Conservation (phyloP, 139 green algal genomes). For the Coelastrella sp. region DNA sequence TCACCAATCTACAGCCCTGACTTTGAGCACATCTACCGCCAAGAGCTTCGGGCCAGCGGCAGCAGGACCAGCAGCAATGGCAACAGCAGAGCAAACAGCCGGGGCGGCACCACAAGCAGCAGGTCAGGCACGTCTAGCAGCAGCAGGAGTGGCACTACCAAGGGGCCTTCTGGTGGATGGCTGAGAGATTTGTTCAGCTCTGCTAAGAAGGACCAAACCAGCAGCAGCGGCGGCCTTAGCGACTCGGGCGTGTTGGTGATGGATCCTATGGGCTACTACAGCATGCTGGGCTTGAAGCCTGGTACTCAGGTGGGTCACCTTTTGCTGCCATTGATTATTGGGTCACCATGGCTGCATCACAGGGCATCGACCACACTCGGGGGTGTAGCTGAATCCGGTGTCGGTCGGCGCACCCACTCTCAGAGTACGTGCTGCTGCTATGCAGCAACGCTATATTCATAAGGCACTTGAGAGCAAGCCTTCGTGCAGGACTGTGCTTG, state of each 20-base stretch:
- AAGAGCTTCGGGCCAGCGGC: constrained; percentile 26
- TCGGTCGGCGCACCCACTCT: no score
- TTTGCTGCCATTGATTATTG: no score
- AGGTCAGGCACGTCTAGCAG: constrained; percentile 2
- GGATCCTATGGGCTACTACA: constrained; percentile 46
- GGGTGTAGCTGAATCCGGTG: no score
- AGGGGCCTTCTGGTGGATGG: constrained; percentile 12
- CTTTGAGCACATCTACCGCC: constrained; percentile 34
- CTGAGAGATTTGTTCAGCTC: constrained; percentile 29
- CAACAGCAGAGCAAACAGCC: constrained; percentile 40
- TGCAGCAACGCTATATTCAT: no score
- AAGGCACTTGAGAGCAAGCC: no score
- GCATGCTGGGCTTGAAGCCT: constrained; percentile 21
- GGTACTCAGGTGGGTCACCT: neutral
- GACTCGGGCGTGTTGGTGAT: neutral
- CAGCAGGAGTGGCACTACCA: constrained; percentile 8
- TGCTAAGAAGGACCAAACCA: neutral
- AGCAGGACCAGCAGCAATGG: constrained; percentile 40
- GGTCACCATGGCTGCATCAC: no score
- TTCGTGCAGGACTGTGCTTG: no score
- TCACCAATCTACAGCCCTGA: constrained; percentile 19
- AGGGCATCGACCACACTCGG: no score
- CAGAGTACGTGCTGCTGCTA: no score
- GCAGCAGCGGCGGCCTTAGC: neutral
- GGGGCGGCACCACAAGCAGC: constrained; percentile 29